phyloP scores from a whole-genome alignment of 2,329 filamentous ascomycete genomes.

The Epichloe glyceriae region DNA sequence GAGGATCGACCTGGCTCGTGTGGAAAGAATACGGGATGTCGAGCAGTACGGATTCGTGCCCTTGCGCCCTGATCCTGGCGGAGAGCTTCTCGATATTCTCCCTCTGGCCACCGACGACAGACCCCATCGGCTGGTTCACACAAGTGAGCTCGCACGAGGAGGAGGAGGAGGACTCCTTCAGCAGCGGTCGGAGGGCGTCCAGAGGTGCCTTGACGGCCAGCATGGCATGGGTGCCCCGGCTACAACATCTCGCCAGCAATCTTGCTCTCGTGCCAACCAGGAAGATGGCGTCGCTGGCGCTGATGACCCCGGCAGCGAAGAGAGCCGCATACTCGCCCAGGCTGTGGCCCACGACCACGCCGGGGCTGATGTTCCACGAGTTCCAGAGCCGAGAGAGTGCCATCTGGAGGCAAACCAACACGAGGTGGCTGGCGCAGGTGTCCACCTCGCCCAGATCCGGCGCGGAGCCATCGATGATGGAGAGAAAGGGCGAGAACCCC shows the following conservation, averaged over 20 bases:
- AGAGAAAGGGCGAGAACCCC: constrained; percentile 25
- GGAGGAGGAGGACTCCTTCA: constrained; percentile 11
- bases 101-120: constrained; percentile 1
- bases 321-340: constrained; percentile 65
- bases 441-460: constrained; percentile 8
- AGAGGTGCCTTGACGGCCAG: constrained; percentile 33
- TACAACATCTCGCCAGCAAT: constrained; percentile 52
- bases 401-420: constrained; percentile 25
- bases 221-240: constrained; percentile 50
- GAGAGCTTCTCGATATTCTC: background rate
- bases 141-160: constrained; percentile 28
- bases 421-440: constrained; percentile 22
- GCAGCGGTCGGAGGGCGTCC: constrained; percentile 21
- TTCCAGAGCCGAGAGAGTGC: constrained; percentile 27
- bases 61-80: background rate
- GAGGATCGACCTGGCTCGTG: constrained; percentile 22
- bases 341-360: constrained; percentile 47
- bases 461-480: constrained; percentile 29
- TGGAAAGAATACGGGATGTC: constrained; percentile 22
- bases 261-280: constrained; percentile 56
- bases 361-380: constrained; percentile 37
- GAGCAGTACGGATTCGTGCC: constrained; percentile 18
- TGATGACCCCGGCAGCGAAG: constrained; percentile 56
- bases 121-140: constrained; percentile 45
- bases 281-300: constrained; percentile 57